Conservation (phyloP, 257 asterid genomes). For the Solanum medicagineum region DNA sequence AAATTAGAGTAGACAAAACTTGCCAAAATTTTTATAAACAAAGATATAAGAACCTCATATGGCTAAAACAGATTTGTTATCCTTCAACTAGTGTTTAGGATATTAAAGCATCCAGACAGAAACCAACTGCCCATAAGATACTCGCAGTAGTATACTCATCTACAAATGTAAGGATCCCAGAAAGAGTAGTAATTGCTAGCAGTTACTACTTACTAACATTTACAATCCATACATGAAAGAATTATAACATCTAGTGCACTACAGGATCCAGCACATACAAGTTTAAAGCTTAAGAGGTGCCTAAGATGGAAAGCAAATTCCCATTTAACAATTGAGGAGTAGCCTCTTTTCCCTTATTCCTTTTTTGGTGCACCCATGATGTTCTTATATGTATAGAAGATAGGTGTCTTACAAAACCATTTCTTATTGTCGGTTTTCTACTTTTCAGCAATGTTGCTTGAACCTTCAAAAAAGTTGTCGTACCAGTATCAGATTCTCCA, state of each 20-base stretch:
- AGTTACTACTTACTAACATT: not conserved
- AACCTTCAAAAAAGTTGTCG: not conserved
- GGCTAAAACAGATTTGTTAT: not conserved
- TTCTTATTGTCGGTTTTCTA: not conserved
- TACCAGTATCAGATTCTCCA: not conserved
- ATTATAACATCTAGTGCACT: not conserved
- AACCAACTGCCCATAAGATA: not conserved
- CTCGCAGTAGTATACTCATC: not conserved
- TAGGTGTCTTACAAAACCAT: not conserved
- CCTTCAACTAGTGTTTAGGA: not conserved
- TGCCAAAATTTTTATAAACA: not conserved
- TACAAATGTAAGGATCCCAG: not conserved
- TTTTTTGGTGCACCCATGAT: not conserved
- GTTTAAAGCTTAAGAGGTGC: not conserved
- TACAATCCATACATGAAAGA: not conserved
- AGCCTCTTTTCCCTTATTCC: not conserved
- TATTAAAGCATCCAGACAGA: not conserved
- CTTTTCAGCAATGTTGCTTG: not conserved
- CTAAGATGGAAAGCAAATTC: not conserved
- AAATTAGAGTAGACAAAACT: not conserved
- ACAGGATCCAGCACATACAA: not conserved
- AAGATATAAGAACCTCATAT: not conserved
- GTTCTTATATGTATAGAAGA: not conserved
- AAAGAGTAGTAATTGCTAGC: not conserved
- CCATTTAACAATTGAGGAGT: not conserved